Conservation (phyloP, 202 grass and related monocot species). For the Hordeum pubiflorum region DNA sequence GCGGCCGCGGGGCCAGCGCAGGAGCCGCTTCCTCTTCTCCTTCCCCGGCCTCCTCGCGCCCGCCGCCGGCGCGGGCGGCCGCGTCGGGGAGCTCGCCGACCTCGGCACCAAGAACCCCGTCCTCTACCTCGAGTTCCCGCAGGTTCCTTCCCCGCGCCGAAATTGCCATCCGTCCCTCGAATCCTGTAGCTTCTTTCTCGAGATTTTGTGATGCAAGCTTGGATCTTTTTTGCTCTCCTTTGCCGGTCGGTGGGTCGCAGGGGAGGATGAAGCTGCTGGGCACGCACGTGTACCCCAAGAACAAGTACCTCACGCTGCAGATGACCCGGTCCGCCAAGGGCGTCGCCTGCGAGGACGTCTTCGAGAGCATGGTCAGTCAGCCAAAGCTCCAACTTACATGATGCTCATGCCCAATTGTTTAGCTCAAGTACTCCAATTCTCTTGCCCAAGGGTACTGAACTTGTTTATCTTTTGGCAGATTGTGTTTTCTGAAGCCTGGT, state of each 20-base stretch:
- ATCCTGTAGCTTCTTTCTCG: not conserved
- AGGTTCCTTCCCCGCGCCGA: constrained; percentile 19
- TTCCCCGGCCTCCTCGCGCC: constrained; percentile 85
- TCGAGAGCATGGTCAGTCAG: constrained; percentile 85
- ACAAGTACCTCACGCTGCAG: constrained; percentile 94
- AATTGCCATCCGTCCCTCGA: not conserved
- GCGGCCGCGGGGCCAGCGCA: constrained; percentile 56
- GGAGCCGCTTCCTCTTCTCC: constrained; percentile 87
- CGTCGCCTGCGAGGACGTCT: constrained; percentile 74
- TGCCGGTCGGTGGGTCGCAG: constrained; percentile 22
- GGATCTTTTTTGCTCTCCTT: not conserved
- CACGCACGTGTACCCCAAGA: constrained; percentile 90
- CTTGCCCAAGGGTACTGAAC: not conserved
- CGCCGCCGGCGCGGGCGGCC: constrained; percentile 33
- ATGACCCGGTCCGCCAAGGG: constrained; percentile 78
- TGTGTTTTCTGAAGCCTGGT: constrained; percentile 85
- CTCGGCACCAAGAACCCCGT: constrained; percentile 77
- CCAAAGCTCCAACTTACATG: not conserved
- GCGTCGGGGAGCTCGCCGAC: constrained; percentile 71
- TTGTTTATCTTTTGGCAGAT: constrained; percentile 36
- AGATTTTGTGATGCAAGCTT: not conserved
- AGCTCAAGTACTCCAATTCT: not conserved
- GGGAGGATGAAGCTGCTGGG: constrained; percentile 96
- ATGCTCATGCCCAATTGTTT: not conserved
- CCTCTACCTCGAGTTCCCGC: constrained; percentile 79